Percentiles rank a stretch among this genome's conserved stretches.
These are phyloP conservation scores for Wallacemonas collosoma DNA, from an alignment of 208 protist genomes.

Conservation along the genomic window DNA sequence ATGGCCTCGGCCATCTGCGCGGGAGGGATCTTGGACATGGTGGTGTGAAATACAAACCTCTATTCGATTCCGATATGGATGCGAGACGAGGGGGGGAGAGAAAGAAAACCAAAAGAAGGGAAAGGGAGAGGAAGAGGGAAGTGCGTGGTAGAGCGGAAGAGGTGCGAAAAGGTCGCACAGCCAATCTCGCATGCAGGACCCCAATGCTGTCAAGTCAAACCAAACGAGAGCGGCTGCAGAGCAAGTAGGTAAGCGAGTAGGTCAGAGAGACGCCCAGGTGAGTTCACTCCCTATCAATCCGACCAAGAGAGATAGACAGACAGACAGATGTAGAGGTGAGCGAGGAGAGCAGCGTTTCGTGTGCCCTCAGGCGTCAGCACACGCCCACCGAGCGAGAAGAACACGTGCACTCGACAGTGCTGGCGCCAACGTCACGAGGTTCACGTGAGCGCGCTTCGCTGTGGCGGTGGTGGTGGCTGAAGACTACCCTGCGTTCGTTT, in stretches of 20 bases:
- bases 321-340: not conserved
- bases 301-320: not conserved
- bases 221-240: not conserved
- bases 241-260: not conserved
- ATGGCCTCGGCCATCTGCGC: constrained; percentile 63
- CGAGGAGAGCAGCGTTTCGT: not conserved
- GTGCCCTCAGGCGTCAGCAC: too few relatives aligned
- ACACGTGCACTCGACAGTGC: too few relatives aligned
- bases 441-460: too few relatives aligned
- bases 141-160: not conserved
- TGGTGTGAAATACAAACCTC: constrained; percentile 18
- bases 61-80: constrained; percentile 3
- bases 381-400: too few relatives aligned
- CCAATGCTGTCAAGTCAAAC: not conserved
- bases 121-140: constrained; percentile 1
- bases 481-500: too few relatives aligned
- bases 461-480: too few relatives aligned
- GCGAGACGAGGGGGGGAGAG: not conserved
- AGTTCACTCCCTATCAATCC: not conserved
- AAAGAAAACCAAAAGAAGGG: constrained; percentile 17
- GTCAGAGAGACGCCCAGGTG: not conserved
- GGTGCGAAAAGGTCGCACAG: not conserved
- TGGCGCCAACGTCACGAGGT: too few relatives aligned
- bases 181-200: constrained; percentile 1
- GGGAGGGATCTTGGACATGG: constrained; percentile 79